Evolutionary conservation across 345 rosid species (phyloP), one percentile per base, ranked within the genome.

Genomic region (Eucalyptus lansdowneana): DNA sequence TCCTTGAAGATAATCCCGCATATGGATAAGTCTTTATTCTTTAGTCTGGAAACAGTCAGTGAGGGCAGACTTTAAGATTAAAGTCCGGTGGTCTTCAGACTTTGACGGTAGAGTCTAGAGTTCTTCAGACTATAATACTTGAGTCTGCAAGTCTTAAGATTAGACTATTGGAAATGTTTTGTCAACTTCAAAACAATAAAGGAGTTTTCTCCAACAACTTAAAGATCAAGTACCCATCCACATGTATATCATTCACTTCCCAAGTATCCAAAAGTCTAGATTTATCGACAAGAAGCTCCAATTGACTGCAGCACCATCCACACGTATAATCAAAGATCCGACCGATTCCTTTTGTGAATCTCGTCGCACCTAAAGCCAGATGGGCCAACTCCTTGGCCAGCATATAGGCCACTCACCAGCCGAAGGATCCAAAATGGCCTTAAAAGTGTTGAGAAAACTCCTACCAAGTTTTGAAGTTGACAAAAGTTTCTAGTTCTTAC

Each of bases 21-120:
- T 45, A 9, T 45, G 10, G 10, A 45, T 45, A 45, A 45, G 47
- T 45, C 47, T 45, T 45, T 11, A 45, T 45, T 45, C 47, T 45
- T 45, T 3, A 8, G 3, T 45, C 1, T 45, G 10, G 10, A 45
- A 45, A 8, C 2, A 2, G 1, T 2, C 47, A 45, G 42, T 45
- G 47, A 45, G 47, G 47, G 47, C 47, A 45, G 11, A 45, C 47
- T 45, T 45, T 45, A 9, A 45, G 47, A 45, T 8, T 45, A 45
- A 8, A 8, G 47, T 45, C 10, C 2, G 47, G 47, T 9, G 47
- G 47, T 45, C 11, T 45, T 45, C 10, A 45, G 3, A 45, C 10
- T 45, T 45, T 45, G 47, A 45, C 10, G 10, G 10, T 8, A 45
- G 47, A 45, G 47, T 45, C 11, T 45, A 2, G 11, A 45, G 47